Evolutionary conservation across 768 basidiomycete species (phyloP).

Genomic region (Russula dissimulans): DNA sequence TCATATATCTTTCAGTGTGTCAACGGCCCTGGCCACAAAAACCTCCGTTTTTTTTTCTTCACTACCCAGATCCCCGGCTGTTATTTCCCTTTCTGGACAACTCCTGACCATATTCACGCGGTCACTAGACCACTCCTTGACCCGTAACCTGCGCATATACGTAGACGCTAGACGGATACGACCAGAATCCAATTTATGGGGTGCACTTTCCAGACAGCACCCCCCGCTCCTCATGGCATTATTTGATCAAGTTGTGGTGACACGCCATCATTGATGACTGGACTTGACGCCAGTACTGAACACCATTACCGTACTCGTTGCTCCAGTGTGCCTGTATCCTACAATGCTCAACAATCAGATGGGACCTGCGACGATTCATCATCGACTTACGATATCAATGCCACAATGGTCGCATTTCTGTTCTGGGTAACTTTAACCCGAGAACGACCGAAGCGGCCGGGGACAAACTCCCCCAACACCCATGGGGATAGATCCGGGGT

Average conservation of each 20-base stretch:
- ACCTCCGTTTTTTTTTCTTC: background rate
- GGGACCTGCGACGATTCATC: background rate
- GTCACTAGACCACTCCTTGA: background rate
- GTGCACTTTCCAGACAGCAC: background rate
- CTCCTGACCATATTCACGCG: slow-evolving; percentile 6
- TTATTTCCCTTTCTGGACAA: background rate
- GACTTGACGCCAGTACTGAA: background rate
- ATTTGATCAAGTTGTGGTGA: background rate
- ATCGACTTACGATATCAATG: background rate
- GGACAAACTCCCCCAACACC: background rate
- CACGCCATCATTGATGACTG: slow-evolving; percentile 2
- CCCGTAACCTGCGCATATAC: background rate
- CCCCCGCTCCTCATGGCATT: background rate
- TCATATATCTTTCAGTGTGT: background rate
- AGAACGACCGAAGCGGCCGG: background rate
- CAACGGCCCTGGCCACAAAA: slow-evolving; percentile 6
- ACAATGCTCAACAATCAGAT: background rate
- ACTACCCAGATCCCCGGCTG: background rate
- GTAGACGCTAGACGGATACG: background rate
- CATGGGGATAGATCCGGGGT: background rate
- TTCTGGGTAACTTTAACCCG: background rate
- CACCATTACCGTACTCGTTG: background rate
- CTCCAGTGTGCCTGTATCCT: background rate
- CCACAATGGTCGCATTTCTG: background rate
- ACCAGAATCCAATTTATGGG: background rate